Percentiles rank a stretch among this genome's conserved stretches.
Evolutionary conservation across 192 early-diverging fungal species (phyloP).

Genomic region (Geranomyces variabilis): DNA sequence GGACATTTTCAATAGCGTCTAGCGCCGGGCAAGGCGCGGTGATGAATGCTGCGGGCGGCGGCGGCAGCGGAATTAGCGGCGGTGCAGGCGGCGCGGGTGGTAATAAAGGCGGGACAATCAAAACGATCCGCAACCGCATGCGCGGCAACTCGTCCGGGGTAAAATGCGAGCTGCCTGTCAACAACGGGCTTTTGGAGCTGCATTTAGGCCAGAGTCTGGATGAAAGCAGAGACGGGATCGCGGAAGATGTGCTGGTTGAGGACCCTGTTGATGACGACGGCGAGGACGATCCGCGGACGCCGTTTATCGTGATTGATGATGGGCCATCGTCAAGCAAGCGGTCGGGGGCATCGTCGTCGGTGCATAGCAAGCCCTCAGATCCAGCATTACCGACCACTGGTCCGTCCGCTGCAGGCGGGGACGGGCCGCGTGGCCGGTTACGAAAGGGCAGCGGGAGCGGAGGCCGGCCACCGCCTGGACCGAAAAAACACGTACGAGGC

Average conservation of each 20-base stretch:
- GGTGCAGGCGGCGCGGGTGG: not conserved
- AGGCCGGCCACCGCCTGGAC: too few relatives aligned
- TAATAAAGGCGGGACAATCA: constrained; percentile 5
- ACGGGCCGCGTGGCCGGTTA: too few relatives aligned
- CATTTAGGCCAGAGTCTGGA: constrained; percentile 1
- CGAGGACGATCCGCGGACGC: not conserved
- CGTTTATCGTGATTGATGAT: not conserved
- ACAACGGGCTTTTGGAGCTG: constrained; percentile 22
- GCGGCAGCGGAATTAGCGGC: not conserved
- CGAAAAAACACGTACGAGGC: not conserved
- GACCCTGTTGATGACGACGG: not conserved
- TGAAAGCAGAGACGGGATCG: not conserved
- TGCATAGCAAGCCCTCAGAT: not conserved
- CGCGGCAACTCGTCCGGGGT: constrained; percentile 12
- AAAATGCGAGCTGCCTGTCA: constrained; percentile 15
- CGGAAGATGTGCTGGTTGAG: not conserved
- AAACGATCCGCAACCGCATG: constrained; percentile 23
- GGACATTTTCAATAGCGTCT: not conserved
- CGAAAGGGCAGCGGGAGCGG: too few relatives aligned
- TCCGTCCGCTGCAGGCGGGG: too few relatives aligned
- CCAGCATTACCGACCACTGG: too few relatives aligned
- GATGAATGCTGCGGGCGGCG: not conserved
- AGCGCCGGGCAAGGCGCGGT: not conserved
- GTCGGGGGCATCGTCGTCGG: not conserved
- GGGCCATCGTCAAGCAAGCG: constrained; percentile 1